Evolutionary conservation across 108 stramenopile species (phyloP), one percentile per base, ranked within the genome.

Genomic region (Pseudonitzschia pungens): DNA sequence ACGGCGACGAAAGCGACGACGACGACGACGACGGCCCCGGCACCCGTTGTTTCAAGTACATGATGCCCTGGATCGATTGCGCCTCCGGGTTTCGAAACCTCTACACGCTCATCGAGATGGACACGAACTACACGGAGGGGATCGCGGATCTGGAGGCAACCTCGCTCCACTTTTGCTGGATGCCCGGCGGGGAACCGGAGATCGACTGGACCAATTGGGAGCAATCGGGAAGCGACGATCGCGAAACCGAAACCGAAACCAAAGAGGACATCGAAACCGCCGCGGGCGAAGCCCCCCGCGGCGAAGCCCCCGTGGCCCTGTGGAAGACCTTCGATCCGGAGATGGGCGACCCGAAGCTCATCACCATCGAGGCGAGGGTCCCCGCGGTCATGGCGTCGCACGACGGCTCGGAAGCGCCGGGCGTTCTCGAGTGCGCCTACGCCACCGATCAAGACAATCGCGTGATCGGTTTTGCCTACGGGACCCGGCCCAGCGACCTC

Each of bases 21-120:
- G 69, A 73, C 40, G 10, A 48, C 18, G 16, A 14, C 18, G 2
- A 14, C 16, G 10, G 68, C 14, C 62, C 77, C 28, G 85, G 67
- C 44, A 84, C 83, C 52, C 66, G 77, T 70, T 90, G 87, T 62
- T 82, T 90, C 71, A 81, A 80, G 48, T 85, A 82, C 71, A 85
- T 87, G 89, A 73, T 87, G 28, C 92, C 89, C n/a, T 90, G 86
- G 87, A 84, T 88, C 52, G 73, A 77, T 22, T 89, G 92, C 70
- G 85, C 86, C 52, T 78, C 85, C 21, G 58, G 80, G 24, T 81
- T 81, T 77, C 86, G 92, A 36, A 87, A 88, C 74, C 71, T 86
- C 41, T 89, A 89, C 72, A 78, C 69, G 24, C 77, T 88, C 55
- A 85, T 86, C 50, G 82, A 84, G 21, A 83, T 79, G 59, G 78